Evolutionary conservation across 768 basidiomycete genomes (phyloP), one percentile per base, ranked within the genome.

Genomic region (Wakefieldia striispora): DNA sequence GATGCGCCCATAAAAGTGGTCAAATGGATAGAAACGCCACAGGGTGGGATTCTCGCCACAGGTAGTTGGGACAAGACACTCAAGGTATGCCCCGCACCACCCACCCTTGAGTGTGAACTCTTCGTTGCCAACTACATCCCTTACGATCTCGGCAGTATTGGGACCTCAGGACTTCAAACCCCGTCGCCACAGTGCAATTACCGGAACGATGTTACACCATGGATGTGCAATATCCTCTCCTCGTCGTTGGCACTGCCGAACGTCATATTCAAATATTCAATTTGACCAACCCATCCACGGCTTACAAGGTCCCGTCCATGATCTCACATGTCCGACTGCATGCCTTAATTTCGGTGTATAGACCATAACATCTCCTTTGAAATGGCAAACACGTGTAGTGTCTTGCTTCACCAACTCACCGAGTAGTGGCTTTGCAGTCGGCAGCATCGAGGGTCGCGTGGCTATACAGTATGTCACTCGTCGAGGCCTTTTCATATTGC

Each of bases 11-110:
- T 95, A 60, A 90, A 85, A 67, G 83, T 81, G 50, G 84, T 92
- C 34, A 78, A 82, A 46, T 94, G 87, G 83, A 75, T 92, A 45
- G 88, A 94, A 53, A 79, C 85, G 6, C 83, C 82, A 19, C 80
- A 79, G 53, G 79, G 80, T 31, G 82, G 89, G 13, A 83, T 95
- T 54, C 74, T 95, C 17, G 91, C 86, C 12, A 97, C 95, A 1
- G 97, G 94, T 10, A 93, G 92, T 45, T 99, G 97, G 97, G 95
- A 99, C 69, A 95, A 95, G 72, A 95, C 91, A 2, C 70, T 98
- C 64, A 95, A 94, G 78, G 95, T 94, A 56, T 3, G 52, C 55
- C 1, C 40, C 17, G 17, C 7, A 10, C 38, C 43, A 51, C 27
- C 27, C 43, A n/a, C 21, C 29, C 8, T 35, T 40, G 23, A 26